Base-by-base conservation (phyloP, 2,329 filamentous ascomycete species). In the Trichoderma sp. region DNA sequence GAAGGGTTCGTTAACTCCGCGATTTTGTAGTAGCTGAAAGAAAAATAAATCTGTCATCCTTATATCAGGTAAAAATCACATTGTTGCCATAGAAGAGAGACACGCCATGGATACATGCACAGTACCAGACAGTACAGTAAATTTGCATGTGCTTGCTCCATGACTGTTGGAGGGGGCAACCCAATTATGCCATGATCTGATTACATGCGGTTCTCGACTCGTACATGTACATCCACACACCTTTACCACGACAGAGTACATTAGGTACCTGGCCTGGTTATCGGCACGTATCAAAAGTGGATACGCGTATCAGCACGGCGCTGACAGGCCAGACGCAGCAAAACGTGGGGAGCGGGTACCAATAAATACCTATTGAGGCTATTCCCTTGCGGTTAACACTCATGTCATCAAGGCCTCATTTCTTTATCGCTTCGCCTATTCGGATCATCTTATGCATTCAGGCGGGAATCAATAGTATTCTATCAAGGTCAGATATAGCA, bases 321-420 rank as follows among this genome's bases (percentile, higher is more conserved):
- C 21, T 66, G 63, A 66, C 63, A 56, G 43, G 63, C 47, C 63
- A 57, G 28, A 32, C 62, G 30, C 53, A 43, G 9, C 3, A 24
- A 68, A 43, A 34, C 34, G 36, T 51, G 65, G 65, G 65, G 36
- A 68, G 32, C 47, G 53, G 65, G 65, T 68, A 34, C 34, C 34
- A 36, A 36, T 36, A 36, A 15, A 15, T 36, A 36, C 34, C 34
- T 36, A 15, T 36, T 36, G 58, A 18, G n/a, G 28, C 28, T 28
- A 30, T 57, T 28, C 36, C 28, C 9, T 51, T 65, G 15, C 26
- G 14, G 24, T 24, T 4, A 51, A n/a, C 24, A 39, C 18, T 21
- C 18, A 34, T 34, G 57, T 60, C 56, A n/a, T 58, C 28, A 36
- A 15, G 34, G 34, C 34, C 34, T 36, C 34, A 36, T 36, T 36